Conservation (phyloP, 2,329 filamentous ascomycete genomes). For the Thielaviopsis euricoi region DNA sequence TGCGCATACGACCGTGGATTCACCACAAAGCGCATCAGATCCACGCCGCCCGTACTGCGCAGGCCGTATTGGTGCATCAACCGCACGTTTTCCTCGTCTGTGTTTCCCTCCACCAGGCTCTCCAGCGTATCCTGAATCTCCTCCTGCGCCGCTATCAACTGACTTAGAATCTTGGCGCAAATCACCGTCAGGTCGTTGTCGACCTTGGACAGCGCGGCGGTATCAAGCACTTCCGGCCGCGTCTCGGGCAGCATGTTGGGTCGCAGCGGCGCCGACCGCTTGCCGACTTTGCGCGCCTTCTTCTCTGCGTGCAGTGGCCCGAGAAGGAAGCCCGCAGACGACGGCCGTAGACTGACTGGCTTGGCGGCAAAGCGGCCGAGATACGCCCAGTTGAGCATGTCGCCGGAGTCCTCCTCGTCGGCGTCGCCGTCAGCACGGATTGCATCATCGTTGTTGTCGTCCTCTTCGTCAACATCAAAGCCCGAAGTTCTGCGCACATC, state of each 20-base stretch:
- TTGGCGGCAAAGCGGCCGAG: conserved; percentile 65
- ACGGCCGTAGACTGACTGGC: conserved; percentile 55
- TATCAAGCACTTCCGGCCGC: conserved; percentile 60
- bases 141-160: conserved; percentile 35
- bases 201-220: conserved; percentile 59
- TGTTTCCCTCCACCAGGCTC: conserved; percentile 25
- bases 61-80: conserved; percentile 52
- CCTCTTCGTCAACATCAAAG: no score
- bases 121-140: conserved; percentile 30
- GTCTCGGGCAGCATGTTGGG: conserved; percentile 53
- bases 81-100: conserved; percentile 27
- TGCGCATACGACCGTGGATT: conserved; percentile 86
- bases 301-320: conserved; percentile 84
- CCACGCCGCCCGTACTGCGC: conserved; percentile 51
- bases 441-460: conserved; percentile 25
- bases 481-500: conserved; percentile 15
- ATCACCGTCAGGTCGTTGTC: conserved; percentile 65
- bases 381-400: conserved; percentile 72
- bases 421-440: conserved; percentile 30
- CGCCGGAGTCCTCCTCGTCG: conserved; percentile 52
- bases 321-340: conserved; percentile 67
- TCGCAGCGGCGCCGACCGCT: conserved; percentile 54
- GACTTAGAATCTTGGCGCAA: conserved; percentile 56
- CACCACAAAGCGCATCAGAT: conserved; percentile 72
- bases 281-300: conserved; percentile 52